phyloP scores from a whole-genome alignment of 306 rosid genomes.

The Spatholobus suberectus region DNA sequence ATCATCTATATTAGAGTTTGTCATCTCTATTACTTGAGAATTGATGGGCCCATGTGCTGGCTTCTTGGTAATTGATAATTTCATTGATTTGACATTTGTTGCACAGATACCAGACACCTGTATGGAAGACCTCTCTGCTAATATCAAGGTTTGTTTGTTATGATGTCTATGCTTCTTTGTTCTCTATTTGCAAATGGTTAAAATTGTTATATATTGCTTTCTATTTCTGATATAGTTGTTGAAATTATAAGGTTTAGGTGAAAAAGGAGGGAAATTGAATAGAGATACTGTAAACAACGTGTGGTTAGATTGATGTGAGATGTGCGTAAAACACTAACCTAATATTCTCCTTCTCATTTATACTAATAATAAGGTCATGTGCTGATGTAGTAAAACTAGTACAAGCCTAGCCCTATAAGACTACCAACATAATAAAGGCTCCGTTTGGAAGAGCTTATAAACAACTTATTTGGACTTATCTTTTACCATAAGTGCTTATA shows the following conservation, averaged over 20 bases:
- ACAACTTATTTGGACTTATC: too few relatives aligned
- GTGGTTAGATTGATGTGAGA: constrained; percentile 26
- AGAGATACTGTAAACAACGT: neutral
- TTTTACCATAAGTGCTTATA: too few relatives aligned
- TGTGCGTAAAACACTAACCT: neutral
- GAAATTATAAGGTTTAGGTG: constrained; percentile 14
- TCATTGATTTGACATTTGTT: constrained; percentile 38
- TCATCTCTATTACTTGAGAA: constrained; percentile 6
- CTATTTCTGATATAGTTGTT: neutral
- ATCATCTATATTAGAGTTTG: neutral
- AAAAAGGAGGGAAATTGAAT: neutral
- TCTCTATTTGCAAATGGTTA: constrained; percentile 6
- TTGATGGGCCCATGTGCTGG: neutral
- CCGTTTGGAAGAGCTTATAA: too few relatives aligned
- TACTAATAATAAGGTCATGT: neutral
- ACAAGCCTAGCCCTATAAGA: neutral
- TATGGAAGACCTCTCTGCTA: constrained; percentile 70
- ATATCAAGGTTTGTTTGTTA: constrained; percentile 69
- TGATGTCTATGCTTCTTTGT: neutral
- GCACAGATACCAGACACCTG: constrained; percentile 61
- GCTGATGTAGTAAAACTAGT: neutral
- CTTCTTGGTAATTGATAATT: constrained; percentile 15
- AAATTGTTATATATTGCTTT: neutral
- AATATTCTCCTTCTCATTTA: neutral
- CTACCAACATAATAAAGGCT: neutral